Evolutionary conservation across 2,329 filamentous ascomycete species (phyloP), one percentile per base, ranked within the genome.

Genomic region (Cladorrhinum sp.): DNA sequence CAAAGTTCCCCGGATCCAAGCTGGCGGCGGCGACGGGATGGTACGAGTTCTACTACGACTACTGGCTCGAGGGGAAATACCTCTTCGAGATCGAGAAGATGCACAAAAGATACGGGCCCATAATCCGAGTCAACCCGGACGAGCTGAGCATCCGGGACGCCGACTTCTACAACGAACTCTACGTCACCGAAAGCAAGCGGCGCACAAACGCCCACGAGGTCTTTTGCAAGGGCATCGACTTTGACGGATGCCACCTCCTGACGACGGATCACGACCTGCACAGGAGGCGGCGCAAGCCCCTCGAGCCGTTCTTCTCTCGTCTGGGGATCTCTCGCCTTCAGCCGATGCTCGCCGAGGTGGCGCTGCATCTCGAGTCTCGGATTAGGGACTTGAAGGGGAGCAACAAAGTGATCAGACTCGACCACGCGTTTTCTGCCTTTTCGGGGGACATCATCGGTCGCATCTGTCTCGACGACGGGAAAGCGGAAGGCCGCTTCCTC

Each of bases 41-140:
- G 66, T 82, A 86, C 66, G 82, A 86, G 69, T 81, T 88, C 20
- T 92, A 89, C 72, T 86, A 91, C 66, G 87, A 88, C 46, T 89
- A 86, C 74, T 87, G 84, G 16, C 65, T n/a, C 69, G 89, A 89
- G 55, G 86, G 89, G 65, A 82, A 88, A 1, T 89, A 92, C 70
- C 80, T 92, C 14, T 68, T 60, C 16, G 84, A 88, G 68, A 86
- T 91, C 68, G 86, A 86, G 76, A 79, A 81, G 33, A 79, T 87
- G 65, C 91, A 95, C 72, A 76, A 86, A 65, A 80, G 82, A 71
- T 92, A 95, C 68, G 89, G 89, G 6, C 73, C 70, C 1, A 71
- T 74, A 21, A 67, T 75, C 2, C 65, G 72, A 1, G 68, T 74
- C 52, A 73, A 72, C 55, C 69, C 72, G 3, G 48, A 68, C 10